A percentile compares a stretch with the other conserved stretches of the same genome.
Conservation (phyloP, 805 yeast genomes). For the Saturnispora gosingensis region DNA sequence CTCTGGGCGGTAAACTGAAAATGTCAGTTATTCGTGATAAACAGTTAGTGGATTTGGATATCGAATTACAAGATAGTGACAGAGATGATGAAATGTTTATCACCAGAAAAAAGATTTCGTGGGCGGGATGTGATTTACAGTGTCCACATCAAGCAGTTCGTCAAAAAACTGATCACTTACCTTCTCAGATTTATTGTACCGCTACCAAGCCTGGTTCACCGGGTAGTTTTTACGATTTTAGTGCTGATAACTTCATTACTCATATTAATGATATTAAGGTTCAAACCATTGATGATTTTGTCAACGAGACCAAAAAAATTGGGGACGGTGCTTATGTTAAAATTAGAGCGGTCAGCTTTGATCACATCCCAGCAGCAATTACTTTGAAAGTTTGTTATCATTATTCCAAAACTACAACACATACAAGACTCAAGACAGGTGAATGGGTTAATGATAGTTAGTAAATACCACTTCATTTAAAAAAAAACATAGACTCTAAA, state of each 20-base stretch:
- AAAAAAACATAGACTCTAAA: too few relatives aligned
- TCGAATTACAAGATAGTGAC: constrained; percentile 55
- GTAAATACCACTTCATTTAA: too few relatives aligned
- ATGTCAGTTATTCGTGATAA: constrained; percentile 69
- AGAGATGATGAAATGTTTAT: constrained; percentile 28
- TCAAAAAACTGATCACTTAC: constrained; percentile 67
- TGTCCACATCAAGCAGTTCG: constrained; percentile 89
- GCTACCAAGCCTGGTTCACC: constrained; percentile 75
- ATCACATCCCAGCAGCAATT: too few relatives aligned
- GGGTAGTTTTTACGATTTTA: constrained; percentile 73
- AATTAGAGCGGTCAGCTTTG: constrained; percentile 50
- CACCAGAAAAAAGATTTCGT: constrained; percentile 60
- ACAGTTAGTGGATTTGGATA: constrained; percentile 47
- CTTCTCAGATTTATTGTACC: constrained; percentile 78
- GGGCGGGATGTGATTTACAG: constrained; percentile 82
- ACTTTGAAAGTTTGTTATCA: too few relatives aligned
- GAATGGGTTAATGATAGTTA: too few relatives aligned
- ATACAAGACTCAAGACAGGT: too few relatives aligned
- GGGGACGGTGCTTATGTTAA: constrained; percentile 77
- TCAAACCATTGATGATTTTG: constrained; percentile 57
- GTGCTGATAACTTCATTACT: constrained; percentile 75
- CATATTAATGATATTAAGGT: constrained; percentile 77
- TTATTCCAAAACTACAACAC: too few relatives aligned
- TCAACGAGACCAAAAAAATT: constrained; percentile 54
- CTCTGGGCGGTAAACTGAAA: constrained; percentile 24